phyloP scores from a whole-genome alignment of 2,329 filamentous ascomycete genomes.

The Penicillium rolfsii region DNA sequence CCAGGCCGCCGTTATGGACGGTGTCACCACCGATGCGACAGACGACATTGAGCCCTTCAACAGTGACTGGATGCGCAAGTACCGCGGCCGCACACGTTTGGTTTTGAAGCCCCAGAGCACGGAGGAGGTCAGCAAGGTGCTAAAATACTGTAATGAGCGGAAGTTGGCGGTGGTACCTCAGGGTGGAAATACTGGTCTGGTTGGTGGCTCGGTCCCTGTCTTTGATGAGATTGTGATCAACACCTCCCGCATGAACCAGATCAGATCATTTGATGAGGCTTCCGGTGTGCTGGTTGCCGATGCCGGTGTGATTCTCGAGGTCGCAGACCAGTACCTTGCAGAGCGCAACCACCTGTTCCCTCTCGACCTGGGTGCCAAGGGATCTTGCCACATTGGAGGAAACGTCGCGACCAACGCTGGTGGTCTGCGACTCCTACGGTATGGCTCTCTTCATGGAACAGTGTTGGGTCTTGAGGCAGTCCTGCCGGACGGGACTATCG shows the following conservation, averaged over 20 bases:
- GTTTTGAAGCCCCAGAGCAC: constrained; percentile 84
- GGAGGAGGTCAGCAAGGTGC: constrained; percentile 84
- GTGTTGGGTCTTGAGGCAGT: constrained; percentile 93
- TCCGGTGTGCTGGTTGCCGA: constrained; percentile 89
- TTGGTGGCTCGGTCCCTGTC: constrained; percentile 92
- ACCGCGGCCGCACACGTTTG: constrained; percentile 83
- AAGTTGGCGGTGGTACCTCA: constrained; percentile 93
- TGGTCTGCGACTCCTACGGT: constrained; percentile 83
- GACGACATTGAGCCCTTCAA: constrained; percentile 93
- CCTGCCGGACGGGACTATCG: constrained; percentile 85
- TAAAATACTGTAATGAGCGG: constrained; percentile 94
- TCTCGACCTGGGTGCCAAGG: constrained; percentile 95
- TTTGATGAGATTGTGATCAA: constrained; percentile 98
- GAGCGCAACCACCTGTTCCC: constrained; percentile 89
- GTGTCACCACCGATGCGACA: constrained; percentile 70
- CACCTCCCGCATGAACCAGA: constrained; percentile 85
- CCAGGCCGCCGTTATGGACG: constrained; percentile 80
- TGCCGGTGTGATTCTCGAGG: constrained; percentile 87
- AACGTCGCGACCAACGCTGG: constrained; percentile 97
- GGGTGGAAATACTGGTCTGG: constrained; percentile 93
- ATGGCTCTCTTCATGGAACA: constrained; percentile 91
- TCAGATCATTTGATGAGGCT: constrained; percentile 89
- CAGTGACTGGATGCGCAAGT: constrained; percentile 99
- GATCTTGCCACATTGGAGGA: constrained; percentile 92
- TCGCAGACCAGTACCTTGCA: constrained; percentile 81